Conservation (phyloP, 352 stramenopile species). For the Peronosclerospora sorghi region DNA sequence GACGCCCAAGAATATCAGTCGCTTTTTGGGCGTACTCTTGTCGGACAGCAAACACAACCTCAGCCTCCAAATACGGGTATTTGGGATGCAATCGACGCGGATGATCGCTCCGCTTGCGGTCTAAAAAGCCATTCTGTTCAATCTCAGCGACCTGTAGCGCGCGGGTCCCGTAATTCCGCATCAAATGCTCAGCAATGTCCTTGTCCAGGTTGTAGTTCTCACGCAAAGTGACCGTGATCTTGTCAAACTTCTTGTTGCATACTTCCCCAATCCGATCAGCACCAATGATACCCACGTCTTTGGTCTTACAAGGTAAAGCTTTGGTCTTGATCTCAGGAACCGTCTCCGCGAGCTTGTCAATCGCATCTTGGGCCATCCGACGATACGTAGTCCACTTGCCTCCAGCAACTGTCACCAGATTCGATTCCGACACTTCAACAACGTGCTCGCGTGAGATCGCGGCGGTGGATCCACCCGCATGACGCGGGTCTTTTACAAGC, state of each 20-base stretch:
- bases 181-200: conserved; percentile 91
- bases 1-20: conserved; percentile 87
- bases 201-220: conserved; percentile 91
- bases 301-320: conserved; percentile 63
- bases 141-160: conserved; percentile 92
- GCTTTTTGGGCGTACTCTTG: conserved; percentile 92
- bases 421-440: conserved; percentile 83
- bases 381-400: conserved; percentile 97
- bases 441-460: conserved; percentile 91
- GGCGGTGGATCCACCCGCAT: conserved; percentile 69
- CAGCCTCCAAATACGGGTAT: conserved; percentile 92
- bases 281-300: conserved; percentile 76
- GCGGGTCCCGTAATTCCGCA: conserved; percentile 93
- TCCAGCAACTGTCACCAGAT: conserved; percentile 91
- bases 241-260: conserved; percentile 94
- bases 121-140: conserved; percentile 68
- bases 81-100: conserved; percentile 85
- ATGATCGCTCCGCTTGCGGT: conserved; percentile 77
- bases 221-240: conserved; percentile 87
- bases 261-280: conserved; percentile 88
- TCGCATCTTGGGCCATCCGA: conserved; percentile 91
- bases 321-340: conserved; percentile 70
- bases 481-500: conserved; percentile 85
- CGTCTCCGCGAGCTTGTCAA: conserved; percentile 83
- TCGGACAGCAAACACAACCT: conserved; percentile 88